These are phyloP conservation scores for Starmerella bombicola DNA, from an alignment of 805 yeast species.

Conservation along the genomic window DNA sequence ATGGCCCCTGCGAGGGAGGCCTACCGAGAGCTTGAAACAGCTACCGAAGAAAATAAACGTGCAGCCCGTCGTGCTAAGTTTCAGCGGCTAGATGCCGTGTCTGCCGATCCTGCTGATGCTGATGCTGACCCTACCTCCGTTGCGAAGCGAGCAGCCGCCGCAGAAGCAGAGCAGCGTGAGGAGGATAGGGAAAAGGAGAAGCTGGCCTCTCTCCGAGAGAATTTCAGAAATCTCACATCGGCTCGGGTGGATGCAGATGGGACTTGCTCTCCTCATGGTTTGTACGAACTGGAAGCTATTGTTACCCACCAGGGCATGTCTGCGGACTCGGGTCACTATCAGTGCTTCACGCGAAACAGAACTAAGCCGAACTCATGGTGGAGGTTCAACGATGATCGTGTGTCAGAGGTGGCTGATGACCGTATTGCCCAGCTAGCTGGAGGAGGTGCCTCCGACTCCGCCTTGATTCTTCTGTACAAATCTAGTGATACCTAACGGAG, in stretches of 20 bases:
- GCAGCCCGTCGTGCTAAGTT: conserved; percentile 53
- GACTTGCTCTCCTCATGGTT: conserved; percentile 76
- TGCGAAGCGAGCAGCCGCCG: conserved; percentile 17
- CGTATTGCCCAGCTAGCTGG: conserved; percentile 81
- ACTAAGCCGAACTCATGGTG: conserved; percentile 67
- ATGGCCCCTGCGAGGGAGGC: conserved; percentile 66
- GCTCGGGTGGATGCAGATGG: conserved; percentile 32
- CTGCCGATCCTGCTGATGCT: conserved; percentile 24
- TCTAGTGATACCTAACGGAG: conserved; percentile 53
- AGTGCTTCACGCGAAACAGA: conserved; percentile 67
- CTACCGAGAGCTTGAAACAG: conserved; percentile 62
- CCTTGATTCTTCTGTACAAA: conserved; percentile 74
- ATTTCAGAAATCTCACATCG: conserved; percentile 29
- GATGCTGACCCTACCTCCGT: conserved; percentile 18
- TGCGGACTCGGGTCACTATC: conserved; percentile 97
- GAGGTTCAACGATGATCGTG: conserved; percentile 89
- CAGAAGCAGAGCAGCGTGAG: conserved; percentile 15
- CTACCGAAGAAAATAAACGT: conserved; percentile 55
- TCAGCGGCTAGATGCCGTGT: conserved; percentile 33
- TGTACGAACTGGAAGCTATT: conserved; percentile 70
- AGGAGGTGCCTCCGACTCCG: conserved; percentile 95
- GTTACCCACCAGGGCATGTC: conserved; percentile 91
- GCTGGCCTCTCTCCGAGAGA: conserved; percentile 21
- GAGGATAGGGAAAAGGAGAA: conserved; percentile 16
- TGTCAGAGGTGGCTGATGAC: conserved; percentile 61